Percentiles rank a stretch among this genome's conserved stretches.
phyloP scores from a whole-genome alignment of 257 asterid genomes.

The Salvia miltiorrhiza region DNA sequence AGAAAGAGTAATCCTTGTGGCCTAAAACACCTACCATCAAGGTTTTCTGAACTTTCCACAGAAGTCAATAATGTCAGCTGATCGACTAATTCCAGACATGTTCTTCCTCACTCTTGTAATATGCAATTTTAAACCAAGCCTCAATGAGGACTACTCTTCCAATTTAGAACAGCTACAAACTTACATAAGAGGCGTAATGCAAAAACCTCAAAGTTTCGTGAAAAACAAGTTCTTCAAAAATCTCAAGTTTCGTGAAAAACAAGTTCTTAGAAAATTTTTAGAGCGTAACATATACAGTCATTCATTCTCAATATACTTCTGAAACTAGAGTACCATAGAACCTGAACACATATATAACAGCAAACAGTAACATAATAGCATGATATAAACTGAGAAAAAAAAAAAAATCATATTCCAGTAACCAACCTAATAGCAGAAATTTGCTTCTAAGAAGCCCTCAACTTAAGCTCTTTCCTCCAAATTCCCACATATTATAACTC shows the following conservation, averaged over 20 bases:
- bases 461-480: not conserved
- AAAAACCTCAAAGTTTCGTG: too few species aligned
- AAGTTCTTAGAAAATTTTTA: not conserved
- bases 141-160: not conserved
- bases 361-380: not conserved
- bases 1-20: not conserved
- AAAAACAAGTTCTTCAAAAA: not conserved
- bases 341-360: not conserved
- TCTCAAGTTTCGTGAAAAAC: not conserved
- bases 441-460: not conserved
- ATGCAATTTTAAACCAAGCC: not conserved
- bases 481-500: not conserved
- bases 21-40: not conserved
- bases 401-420: not conserved
- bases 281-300: not conserved
- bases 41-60: not conserved
- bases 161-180: not conserved
- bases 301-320: not conserved
- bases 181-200: too few species aligned
- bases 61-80: not conserved
- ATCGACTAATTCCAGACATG: not conserved
- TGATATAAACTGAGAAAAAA: not conserved
- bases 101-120: not conserved
- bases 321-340: not conserved
- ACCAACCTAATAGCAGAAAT: not conserved